Evolutionary conservation across 805 yeast genomes (phyloP).

Genomic region (Metschnikowia reukaufii): DNA sequence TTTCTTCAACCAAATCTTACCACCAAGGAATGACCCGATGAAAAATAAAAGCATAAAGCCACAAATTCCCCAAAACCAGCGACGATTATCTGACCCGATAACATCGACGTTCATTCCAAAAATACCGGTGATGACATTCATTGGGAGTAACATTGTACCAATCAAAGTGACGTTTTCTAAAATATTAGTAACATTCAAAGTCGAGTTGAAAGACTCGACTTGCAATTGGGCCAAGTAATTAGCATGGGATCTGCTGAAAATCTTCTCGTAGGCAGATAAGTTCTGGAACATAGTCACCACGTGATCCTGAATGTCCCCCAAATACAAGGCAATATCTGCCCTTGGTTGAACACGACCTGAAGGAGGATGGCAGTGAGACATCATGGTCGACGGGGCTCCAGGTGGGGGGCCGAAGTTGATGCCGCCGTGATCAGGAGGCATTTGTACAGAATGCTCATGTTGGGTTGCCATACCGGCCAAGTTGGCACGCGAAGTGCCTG

Average conservation of each 20-base stretch:
- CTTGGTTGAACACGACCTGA: constrained; percentile 56
- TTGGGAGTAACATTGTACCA: constrained; percentile 88
- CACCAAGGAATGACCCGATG: constrained; percentile 25
- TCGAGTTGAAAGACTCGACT: constrained; percentile 86
- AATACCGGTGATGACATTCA: constrained; percentile 85
- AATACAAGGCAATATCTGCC: constrained; percentile 85
- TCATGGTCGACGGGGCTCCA: constrained; percentile 31
- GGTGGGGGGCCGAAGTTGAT: constrained; percentile 39
- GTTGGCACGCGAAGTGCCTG: constrained; percentile 19
- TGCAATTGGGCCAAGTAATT: constrained; percentile 92
- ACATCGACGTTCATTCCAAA: constrained; percentile 94
- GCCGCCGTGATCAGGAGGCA: constrained; percentile 24
- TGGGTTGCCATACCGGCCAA: constrained; percentile 15
- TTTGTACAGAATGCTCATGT: constrained; percentile 1
- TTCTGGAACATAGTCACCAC: constrained; percentile 94
- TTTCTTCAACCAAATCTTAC: constrained; percentile 24
- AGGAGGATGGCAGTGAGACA: constrained; percentile 22
- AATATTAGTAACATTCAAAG: constrained; percentile 81
- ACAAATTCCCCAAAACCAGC: constrained; percentile 59
- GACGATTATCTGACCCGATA: constrained; percentile 54
- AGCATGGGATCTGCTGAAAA: constrained; percentile 86
- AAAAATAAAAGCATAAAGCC: constrained; percentile 33
- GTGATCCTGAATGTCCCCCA: constrained; percentile 97
- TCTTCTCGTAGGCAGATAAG: constrained; percentile 85
- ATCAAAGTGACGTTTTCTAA: constrained; percentile 84